phyloP scores from a whole-genome alignment of 2,329 filamentous ascomycete genomes.

The Fusarium torulosum region DNA sequence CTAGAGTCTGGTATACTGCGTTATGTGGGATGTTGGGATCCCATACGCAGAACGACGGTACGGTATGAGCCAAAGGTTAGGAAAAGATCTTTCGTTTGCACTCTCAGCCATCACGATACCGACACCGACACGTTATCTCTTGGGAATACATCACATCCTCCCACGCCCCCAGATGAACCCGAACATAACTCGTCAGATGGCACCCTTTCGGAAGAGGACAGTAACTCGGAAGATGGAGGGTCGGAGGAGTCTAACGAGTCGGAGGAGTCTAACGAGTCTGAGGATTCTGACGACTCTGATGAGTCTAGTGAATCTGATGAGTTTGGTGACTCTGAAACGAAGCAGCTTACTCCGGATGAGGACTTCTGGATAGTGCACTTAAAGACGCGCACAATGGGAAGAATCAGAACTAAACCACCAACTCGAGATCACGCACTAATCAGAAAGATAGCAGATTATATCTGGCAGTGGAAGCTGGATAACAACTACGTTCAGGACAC shows the following conservation, averaged over 20 bases:
- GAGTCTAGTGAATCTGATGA: too few species aligned
- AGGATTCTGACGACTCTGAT: too few species aligned
- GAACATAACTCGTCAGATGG: too few species aligned
- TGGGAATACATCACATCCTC: not conserved
- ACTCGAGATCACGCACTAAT: not conserved
- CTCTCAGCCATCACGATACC: not conserved
- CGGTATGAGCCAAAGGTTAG: not conserved
- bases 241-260: too few species aligned
- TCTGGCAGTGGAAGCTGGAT: not conserved
- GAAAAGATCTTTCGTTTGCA: not conserved
- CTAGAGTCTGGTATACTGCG: not conserved
- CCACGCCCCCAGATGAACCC: too few species aligned
- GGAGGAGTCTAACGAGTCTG: too few species aligned
- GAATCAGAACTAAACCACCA: not conserved
- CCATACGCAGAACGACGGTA: not conserved
- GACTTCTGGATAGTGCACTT: not conserved
- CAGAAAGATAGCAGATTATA: not conserved
- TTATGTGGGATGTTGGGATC: not conserved
- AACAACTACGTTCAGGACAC: rapidly evolving
- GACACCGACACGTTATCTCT: not conserved
- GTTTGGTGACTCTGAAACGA: not conserved
- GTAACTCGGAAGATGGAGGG: too few species aligned
- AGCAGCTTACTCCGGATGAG: not conserved
- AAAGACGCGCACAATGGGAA: not conserved
- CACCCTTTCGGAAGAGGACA: too few species aligned